A percentile compares a stretch with the other conserved stretches of the same genome.
Evolutionary conservation across 768 basidiomycete species (phyloP).

Genomic region (Pulveroboletus sp.): DNA sequence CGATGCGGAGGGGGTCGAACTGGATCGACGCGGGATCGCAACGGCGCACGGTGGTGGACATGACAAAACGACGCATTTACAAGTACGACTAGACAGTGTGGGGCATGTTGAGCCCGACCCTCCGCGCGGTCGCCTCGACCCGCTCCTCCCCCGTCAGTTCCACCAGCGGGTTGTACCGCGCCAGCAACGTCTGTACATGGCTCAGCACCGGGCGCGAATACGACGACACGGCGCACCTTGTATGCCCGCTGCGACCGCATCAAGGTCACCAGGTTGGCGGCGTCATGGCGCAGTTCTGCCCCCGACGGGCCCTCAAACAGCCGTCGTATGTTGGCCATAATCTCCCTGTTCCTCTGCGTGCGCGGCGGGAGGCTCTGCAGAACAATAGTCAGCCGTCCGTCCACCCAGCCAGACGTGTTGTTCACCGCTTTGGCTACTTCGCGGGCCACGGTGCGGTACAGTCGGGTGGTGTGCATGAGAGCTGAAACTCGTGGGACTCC

Average conservation of each 20-base stretch:
- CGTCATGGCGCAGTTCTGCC: slow-evolving; percentile 40
- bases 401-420: neutral
- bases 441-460: slow-evolving; percentile 31
- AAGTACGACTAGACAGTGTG: neutral
- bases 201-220: slow-evolving; percentile 2
- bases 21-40: slow-evolving; percentile 65
- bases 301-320: slow-evolving; percentile 42
- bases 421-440: slow-evolving; percentile 29
- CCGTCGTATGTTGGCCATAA: slow-evolving; percentile 52
- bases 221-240: slow-evolving; percentile 49
- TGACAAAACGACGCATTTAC: neutral
- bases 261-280: slow-evolving; percentile 64
- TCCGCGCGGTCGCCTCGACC: slow-evolving; percentile 77
- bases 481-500: too few relatives aligned
- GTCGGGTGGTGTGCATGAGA: slow-evolving; percentile 6
- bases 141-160: slow-evolving; percentile 80
- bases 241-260: slow-evolving; percentile 71
- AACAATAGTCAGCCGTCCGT: neutral
- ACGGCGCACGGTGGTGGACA: slow-evolving; percentile 43
- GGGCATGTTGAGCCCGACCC: slow-evolving; percentile 85
- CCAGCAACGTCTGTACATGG: slow-evolving; percentile 63
- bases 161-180: slow-evolving; percentile 83
- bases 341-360: slow-evolving; percentile 37
- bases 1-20: slow-evolving; percentile 51
- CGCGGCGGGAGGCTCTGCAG: slow-evolving; percentile 38